Evolutionary conservation across 495 filamentous ascomycete genomes (phyloP).

Genomic region (Neurospora sp.): DNA sequence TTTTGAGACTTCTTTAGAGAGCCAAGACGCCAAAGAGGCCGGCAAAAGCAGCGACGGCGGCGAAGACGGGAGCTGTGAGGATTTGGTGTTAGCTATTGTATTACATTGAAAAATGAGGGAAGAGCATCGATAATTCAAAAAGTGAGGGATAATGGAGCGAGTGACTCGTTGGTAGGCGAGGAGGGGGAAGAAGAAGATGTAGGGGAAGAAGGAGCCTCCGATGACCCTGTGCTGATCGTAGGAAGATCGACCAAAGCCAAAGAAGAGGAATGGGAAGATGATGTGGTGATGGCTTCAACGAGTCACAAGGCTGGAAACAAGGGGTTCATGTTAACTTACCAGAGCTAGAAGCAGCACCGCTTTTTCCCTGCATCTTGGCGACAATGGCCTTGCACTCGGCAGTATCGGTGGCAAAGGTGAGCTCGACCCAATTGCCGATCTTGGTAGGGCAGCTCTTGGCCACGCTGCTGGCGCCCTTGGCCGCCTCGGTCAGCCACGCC

Average conservation of each 20-base stretch:
- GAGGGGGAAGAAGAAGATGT: background rate
- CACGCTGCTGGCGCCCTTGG: background rate
- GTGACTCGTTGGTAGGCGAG: background rate
- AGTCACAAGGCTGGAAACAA: background rate
- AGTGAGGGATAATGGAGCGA: background rate
- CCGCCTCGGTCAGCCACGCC: background rate
- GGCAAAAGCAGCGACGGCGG: background rate
- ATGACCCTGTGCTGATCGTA: background rate
- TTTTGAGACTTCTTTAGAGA: background rate
- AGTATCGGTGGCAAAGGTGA: background rate
- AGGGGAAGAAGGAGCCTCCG: background rate
- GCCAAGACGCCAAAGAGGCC: background rate
- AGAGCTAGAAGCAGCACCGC: background rate
- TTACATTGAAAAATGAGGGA: background rate
- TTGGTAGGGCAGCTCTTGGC: background rate
- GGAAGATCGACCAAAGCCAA: background rate
- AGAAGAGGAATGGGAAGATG: background rate
- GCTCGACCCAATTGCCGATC: background rate
- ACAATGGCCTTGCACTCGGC: background rate
- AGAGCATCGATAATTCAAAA: background rate
- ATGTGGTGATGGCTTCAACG: background rate
- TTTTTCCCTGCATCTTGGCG: background rate
- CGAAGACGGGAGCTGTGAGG: background rate
- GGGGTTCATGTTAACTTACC: background rate
- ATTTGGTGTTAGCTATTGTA: background rate